Base-by-base conservation (phyloP, 2,329 filamentous ascomycete genomes). In the Penicillium nordicum region DNA sequence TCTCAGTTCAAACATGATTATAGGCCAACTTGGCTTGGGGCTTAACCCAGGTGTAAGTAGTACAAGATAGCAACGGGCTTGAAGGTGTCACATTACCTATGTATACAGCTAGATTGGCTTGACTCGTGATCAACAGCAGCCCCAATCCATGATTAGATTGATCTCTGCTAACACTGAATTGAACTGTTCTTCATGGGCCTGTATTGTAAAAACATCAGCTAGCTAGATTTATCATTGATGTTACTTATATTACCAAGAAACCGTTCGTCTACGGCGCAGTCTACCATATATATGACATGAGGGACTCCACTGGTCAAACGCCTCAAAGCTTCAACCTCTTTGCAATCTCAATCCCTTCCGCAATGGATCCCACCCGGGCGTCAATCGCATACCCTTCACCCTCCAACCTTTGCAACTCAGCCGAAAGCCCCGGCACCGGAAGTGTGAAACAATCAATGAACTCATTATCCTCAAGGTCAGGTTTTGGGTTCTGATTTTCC, bases 381-480 rank as follows among this genome's bases (percentile, higher is more conserved):
- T 93, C 89, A 62, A 93, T 89, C 1, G 87, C 89, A 71, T 83
- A 92, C 0, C 90, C 89, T 60, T 90, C 78, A 2, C 76, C 76
- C 68, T 91, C 88, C 1, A 91, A 76, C 60, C 71, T 80, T 68
- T 84, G 83, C 68, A 87, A 86, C 68, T 88, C 84, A 0, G 79
- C 79, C 77, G 86, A 90, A 40, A 93, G 72, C n/a, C 80, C 76
- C 21, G 74, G 76, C 34, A 92, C 69, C 6, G 85, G 86, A 8
- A 90, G 80, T 7, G 82, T 84, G 66, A 92, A 92, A 34, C 87
- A 86, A 70, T 92, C 88, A 66, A 92, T 92, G 69, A 91, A 92
- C 74, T 92, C 89, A 61, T 85, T 87, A 32, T 91, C 88, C 69
- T 92, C 88, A 9, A 92, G 78, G 68, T 87, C 76, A 0, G 88